A percentile compares a stretch with the other conserved stretches of the same genome.
These are phyloP conservation scores for Mycosarcoma maydis DNA, from an alignment of 1,284 basidiomycete species.

Conservation along the genomic window DNA sequence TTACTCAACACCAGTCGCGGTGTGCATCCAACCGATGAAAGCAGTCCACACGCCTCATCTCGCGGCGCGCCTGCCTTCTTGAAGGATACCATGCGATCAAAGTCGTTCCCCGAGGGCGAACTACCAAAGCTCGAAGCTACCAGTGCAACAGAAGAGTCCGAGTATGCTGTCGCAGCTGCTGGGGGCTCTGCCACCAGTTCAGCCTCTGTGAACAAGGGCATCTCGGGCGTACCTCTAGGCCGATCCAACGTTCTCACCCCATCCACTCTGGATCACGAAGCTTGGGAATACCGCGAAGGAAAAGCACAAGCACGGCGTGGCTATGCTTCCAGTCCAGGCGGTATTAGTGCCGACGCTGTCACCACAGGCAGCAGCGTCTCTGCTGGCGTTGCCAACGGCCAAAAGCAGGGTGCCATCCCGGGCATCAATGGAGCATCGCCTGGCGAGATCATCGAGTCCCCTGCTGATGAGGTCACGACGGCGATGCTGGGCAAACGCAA, in stretches of 20 bases:
- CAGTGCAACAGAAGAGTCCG: constrained; percentile 17
- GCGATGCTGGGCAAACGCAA: constrained; percentile 49
- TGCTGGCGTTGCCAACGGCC: constrained; percentile 22
- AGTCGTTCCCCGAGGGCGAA: constrained; percentile 42
- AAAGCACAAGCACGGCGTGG: constrained; percentile 45
- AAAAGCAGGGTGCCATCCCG: constrained; percentile 16
- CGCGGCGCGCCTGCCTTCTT: constrained; percentile 32
- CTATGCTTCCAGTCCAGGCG: constrained; percentile 43
- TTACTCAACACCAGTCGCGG: constrained; percentile 22
- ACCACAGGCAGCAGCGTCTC: constrained; percentile 42
- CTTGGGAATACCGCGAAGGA: constrained; percentile 57
- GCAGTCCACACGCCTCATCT: constrained; percentile 1
- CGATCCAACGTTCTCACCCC: constrained; percentile 34
- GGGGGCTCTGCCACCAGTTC: constrained; percentile 11
- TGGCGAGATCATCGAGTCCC: constrained; percentile 40
- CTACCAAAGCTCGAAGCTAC: constrained; percentile 28
- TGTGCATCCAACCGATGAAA: background rate
- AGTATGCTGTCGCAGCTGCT: constrained; percentile 8
- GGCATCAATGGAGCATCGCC: constrained; percentile 32
- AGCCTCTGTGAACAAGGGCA: constrained; percentile 9
- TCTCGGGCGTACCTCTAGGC: constrained; percentile 18
- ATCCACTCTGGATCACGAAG: constrained; percentile 48
- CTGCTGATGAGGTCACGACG: constrained; percentile 40
- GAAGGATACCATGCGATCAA: constrained; percentile 35
- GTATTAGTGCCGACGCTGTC: constrained; percentile 28